These are phyloP conservation scores for Paspalum notatum DNA, from an alignment of 176 grass and related monocot genomes.

Conservation along the genomic window DNA sequence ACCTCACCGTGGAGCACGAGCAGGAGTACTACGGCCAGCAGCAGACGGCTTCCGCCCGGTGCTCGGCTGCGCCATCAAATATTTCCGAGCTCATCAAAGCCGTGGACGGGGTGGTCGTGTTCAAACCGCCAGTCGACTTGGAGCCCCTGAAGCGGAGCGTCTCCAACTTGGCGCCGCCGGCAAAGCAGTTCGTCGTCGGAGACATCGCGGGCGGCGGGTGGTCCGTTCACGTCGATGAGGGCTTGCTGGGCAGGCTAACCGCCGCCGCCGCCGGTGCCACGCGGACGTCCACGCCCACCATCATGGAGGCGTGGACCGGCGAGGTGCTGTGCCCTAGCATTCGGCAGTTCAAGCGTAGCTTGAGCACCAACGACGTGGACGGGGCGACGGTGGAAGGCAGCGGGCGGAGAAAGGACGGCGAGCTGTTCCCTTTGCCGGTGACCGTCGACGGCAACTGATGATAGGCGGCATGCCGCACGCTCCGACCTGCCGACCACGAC, in stretches of 20 bases:
- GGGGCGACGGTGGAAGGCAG: constrained; percentile 44
- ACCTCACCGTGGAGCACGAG: constrained; percentile 77
- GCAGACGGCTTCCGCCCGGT: neutral
- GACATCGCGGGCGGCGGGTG: constrained; percentile 16
- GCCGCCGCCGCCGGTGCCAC: constrained; percentile 7
- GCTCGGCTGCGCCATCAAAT: constrained; percentile 14
- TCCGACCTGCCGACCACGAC: neutral
- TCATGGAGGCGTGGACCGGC: constrained; percentile 58
- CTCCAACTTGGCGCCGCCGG: constrained; percentile 46
- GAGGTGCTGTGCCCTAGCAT: constrained; percentile 53
- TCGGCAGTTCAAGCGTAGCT: constrained; percentile 49
- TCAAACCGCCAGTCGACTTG: constrained; percentile 66
- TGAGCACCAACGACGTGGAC: constrained; percentile 38
- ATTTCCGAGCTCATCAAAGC: constrained; percentile 45
- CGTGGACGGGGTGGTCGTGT: constrained; percentile 51
- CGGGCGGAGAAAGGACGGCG: constrained; percentile 27
- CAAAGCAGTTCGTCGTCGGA: constrained; percentile 37
- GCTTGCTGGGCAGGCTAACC: constrained; percentile 45
- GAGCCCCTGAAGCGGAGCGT: constrained; percentile 51
- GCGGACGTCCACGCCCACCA: neutral
- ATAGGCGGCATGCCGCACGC: neutral
- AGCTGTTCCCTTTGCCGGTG: constrained; percentile 46
- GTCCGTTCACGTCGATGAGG: constrained; percentile 44
- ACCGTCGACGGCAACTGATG: constrained; percentile 59
- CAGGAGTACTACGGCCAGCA: constrained; percentile 46